A percentile compares a stretch with the other conserved stretches of the same genome.
Evolutionary conservation across 208 protist genomes (phyloP).

Genomic region (Trypanosomatidae sp.): DNA sequence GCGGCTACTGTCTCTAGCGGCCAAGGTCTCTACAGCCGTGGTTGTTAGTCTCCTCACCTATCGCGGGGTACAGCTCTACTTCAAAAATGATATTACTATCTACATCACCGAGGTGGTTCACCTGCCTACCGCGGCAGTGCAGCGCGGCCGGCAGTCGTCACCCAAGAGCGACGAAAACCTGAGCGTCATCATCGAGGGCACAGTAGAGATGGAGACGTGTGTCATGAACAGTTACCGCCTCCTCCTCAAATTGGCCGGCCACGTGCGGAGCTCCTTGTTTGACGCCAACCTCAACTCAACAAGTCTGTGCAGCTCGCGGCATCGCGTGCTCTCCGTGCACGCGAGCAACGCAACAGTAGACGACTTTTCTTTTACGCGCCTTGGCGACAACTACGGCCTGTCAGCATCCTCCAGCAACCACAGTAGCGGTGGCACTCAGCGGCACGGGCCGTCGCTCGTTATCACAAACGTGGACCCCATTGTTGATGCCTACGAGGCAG

Average conservation of each 20-base stretch:
- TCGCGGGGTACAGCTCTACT: constrained; percentile 47
- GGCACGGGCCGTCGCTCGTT: constrained; percentile 19
- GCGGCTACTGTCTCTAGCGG: constrained; percentile 11
- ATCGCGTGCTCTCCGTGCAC: constrained; percentile 29
- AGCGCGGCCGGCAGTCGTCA: constrained; percentile 2
- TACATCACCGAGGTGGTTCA: constrained; percentile 78
- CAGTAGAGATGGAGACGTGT: constrained; percentile 68
- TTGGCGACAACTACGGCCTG: constrained; percentile 21
- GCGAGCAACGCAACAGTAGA: constrained; percentile 8
- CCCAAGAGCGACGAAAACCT: not conserved
- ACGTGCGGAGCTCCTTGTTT: constrained; percentile 32
- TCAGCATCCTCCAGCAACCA: constrained; percentile 11
- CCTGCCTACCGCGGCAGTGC: constrained; percentile 35
- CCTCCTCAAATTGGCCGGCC: constrained; percentile 60
- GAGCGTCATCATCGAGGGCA: constrained; percentile 35
- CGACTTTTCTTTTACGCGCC: not conserved
- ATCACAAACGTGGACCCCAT: constrained; percentile 25
- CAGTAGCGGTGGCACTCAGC: constrained; percentile 10
- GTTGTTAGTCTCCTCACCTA: constrained; percentile 39
- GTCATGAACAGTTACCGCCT: constrained; percentile 83
- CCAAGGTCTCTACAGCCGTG: constrained; percentile 26
- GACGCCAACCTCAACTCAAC: constrained; percentile 4
- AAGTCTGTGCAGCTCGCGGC: constrained; percentile 15
- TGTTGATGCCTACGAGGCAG: constrained; percentile 31
- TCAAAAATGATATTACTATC: constrained; percentile 72